phyloP scores from a whole-genome alignment of 345 rosid species.

The Salix udensis region DNA sequence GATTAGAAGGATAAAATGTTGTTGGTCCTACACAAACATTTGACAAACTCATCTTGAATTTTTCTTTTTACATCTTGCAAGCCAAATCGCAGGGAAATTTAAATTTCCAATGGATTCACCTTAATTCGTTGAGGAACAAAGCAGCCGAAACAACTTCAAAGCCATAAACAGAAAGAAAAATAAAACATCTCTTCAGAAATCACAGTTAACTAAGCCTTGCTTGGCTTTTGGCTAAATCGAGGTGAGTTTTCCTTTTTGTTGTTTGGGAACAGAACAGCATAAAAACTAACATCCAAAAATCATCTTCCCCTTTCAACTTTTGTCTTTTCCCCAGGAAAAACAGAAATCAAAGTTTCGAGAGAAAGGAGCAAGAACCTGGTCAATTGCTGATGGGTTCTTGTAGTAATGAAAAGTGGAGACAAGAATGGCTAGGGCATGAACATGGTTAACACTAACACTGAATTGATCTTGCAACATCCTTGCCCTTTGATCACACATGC shows the following conservation, averaged over 20 bases:
- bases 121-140: neutral
- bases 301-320: neutral
- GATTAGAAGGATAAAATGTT: neutral
- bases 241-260: neutral
- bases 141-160: neutral
- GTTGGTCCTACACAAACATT: neutral
- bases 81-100: neutral
- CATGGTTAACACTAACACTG: conserved; percentile 95
- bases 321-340: neutral
- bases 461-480: conserved; percentile 98
- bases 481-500: conserved; percentile 97
- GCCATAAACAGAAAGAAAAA: neutral
- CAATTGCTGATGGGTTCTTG: conserved; percentile 92
- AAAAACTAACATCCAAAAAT: conserved; percentile 5
- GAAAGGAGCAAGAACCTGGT: conserved; percentile 61
- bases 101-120: neutral
- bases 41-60: neutral
- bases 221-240: neutral
- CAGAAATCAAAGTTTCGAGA: neutral
- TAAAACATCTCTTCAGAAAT: neutral
- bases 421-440: conserved; percentile 93
- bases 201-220: neutral
- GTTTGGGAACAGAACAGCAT: neutral
- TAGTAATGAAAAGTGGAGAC: conserved; percentile 93
- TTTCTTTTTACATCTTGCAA: neutral